Percentiles rank a stretch among this genome's conserved stretches.
These are phyloP conservation scores for Dioszegia aurantiaca DNA, from an alignment of 768 basidiomycete genomes.

Conservation along the genomic window DNA sequence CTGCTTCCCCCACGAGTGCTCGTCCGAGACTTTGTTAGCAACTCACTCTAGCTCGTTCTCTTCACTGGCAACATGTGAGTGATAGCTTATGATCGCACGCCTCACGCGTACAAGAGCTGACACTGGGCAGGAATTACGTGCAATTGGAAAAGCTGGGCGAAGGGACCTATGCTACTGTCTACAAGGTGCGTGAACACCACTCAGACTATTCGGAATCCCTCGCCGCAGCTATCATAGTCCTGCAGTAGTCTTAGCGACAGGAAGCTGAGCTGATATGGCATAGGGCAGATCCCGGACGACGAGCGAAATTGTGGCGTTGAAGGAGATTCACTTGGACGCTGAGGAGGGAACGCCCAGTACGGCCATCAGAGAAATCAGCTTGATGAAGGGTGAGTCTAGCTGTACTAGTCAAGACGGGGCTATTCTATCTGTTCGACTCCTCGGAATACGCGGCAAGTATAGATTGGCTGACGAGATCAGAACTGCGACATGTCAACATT, in stretches of 20 bases:
- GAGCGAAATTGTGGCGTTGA: conserved; percentile 97
- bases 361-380: conserved; percentile 95
- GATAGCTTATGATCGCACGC: neutral
- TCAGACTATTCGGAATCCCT: too few species aligned
- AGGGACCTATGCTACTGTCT: conserved; percentile 96
- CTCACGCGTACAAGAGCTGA: neutral
- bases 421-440: neutral
- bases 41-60: neutral
- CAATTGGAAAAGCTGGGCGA: conserved; percentile 86
- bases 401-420: neutral
- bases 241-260: neutral
- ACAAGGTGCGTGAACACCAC: conserved; percentile 65
- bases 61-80: conserved; percentile 2
- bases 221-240: neutral
- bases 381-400: conserved; percentile 69
- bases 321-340: conserved; percentile 98
- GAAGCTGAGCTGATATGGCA: conserved; percentile 12
- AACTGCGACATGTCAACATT: conserved; percentile 97
- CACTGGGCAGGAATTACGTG: conserved; percentile 50
- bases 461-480: conserved; percentile 50
- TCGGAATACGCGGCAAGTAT: neutral
- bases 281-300: conserved; percentile 87
- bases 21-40: too few species aligned
- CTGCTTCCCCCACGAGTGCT: too few species aligned
- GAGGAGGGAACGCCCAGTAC: conserved; percentile 99